A percentile compares a stretch with the other conserved stretches of the same genome.
phyloP scores from a whole-genome alignment of 2,329 filamentous ascomycete genomes.

The Fusarium pininemorale region DNA sequence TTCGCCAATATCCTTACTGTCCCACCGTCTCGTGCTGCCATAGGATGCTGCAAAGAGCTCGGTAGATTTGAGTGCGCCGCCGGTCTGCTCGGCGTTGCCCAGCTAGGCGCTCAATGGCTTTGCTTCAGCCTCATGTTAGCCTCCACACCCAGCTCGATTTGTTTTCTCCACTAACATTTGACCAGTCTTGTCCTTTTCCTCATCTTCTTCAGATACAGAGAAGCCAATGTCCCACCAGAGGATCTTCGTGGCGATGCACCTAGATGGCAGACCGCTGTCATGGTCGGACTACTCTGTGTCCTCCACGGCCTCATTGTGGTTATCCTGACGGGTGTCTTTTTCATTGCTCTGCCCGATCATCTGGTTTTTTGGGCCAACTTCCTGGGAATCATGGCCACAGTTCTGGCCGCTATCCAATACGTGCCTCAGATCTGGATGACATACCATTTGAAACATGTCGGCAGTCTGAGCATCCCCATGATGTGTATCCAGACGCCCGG shows the following conservation, averaged over 20 bases:
- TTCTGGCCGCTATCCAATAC: slow-evolving; percentile 88
- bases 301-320: slow-evolving; percentile 78
- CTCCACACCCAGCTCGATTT: slow-evolving; percentile 15
- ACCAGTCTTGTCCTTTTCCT: slow-evolving; percentile 89
- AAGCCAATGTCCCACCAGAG: slow-evolving; percentile 59
- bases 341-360: slow-evolving; percentile 67
- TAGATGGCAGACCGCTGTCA: slow-evolving; percentile 80
- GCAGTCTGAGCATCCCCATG: slow-evolving; percentile 94
- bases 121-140: slow-evolving; percentile 92
- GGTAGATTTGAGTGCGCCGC: slow-evolving; percentile 84
- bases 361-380: slow-evolving; percentile 85
- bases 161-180: slow-evolving; percentile 20
- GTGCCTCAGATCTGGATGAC: slow-evolving; percentile 96
- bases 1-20: slow-evolving; percentile 93
- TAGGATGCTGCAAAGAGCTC: slow-evolving; percentile 85
- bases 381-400: slow-evolving; percentile 80
- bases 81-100: slow-evolving; percentile 85
- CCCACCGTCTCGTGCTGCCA: slow-evolving; percentile 82
- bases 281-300: slow-evolving; percentile 77
- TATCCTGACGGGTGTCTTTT: slow-evolving; percentile 74
- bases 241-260: slow-evolving; percentile 63
- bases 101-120: slow-evolving; percentile 90
- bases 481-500: slow-evolving; percentile 98
- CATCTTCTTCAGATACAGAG: slow-evolving; percentile 84
- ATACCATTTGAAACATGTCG: slow-evolving; percentile 83